These are phyloP conservation scores for Saccharomycopsis capsularis DNA, from an alignment of 805 yeast species.

Conservation along the genomic window DNA sequence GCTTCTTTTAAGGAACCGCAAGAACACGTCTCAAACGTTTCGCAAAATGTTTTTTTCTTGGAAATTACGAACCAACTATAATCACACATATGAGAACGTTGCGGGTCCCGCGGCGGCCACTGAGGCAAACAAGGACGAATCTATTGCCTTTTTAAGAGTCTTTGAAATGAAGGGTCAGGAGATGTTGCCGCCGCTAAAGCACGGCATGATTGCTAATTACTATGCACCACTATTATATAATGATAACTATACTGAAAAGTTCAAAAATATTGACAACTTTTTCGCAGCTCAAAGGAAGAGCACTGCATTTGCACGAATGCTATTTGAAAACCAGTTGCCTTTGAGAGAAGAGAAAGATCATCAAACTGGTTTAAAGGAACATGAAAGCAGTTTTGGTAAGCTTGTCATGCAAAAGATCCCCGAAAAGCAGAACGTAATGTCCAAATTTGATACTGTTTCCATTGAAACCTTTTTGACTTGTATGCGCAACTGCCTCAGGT, in stretches of 20 bases:
- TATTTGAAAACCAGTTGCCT: not conserved
- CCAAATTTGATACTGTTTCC: not conserved
- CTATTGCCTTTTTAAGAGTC: not conserved
- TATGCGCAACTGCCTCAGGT: slow-evolving; percentile 2
- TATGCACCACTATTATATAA: no score
- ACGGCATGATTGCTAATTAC: no score
- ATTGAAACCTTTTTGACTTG: not conserved
- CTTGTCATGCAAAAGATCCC: not conserved
- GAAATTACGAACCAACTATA: slow-evolving; percentile 3
- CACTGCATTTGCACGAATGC: not conserved
- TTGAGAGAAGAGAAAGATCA: no score
- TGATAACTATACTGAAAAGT: slow-evolving; percentile 1
- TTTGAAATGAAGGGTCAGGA: not conserved
- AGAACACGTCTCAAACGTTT: not conserved
- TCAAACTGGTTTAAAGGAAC: no score
- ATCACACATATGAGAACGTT: slow-evolving; percentile 6
- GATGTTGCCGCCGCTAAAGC: slow-evolving; percentile 1
- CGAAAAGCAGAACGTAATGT: not conserved
- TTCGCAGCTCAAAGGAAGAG: not conserved
- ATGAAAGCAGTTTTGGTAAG: not conserved
- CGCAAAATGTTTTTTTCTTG: no score
- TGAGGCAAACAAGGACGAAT: not conserved
- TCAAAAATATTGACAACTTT: not conserved
- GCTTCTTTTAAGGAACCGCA: not conserved
- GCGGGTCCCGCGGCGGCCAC: no score